These are phyloP conservation scores for Exobasidium cylindrosporum DNA, from an alignment of 1,284 basidiomycete genomes.

Conservation along the genomic window DNA sequence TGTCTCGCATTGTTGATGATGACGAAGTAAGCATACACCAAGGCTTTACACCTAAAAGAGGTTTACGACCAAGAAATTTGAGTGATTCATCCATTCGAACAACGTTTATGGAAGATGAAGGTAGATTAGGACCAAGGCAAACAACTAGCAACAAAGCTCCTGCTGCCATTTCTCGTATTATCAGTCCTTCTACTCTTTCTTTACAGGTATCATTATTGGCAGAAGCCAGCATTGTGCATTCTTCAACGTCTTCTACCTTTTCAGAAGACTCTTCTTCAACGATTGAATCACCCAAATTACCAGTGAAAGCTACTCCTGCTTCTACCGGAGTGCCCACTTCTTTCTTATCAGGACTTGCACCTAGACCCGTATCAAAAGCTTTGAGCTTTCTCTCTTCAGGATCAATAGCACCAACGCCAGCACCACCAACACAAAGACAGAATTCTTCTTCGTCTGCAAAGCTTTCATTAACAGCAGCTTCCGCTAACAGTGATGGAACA, in stretches of 20 bases:
- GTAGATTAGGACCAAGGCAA: neutral
- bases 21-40: constrained; percentile 44
- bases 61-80: constrained; percentile 40
- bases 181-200: constrained; percentile 44
- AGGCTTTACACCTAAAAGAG: constrained; percentile 24
- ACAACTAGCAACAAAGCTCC: constrained; percentile 10
- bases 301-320: too few species aligned
- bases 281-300: neutral
- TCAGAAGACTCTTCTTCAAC: neutral
- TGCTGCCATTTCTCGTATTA: constrained; percentile 39
- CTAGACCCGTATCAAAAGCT: neutral
- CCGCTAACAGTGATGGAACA: neutral
- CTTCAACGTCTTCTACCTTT: neutral
- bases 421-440: neutral
- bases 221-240: neutral
- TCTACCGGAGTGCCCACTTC: neutral
- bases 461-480: neutral
- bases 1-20: constrained; percentile 43
- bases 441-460: neutral
- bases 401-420: neutral
- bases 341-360: neutral
- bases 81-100: constrained; percentile 50
- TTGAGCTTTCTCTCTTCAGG: neutral
- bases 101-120: constrained; percentile 42
- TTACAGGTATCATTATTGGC: constrained; percentile 19